phyloP scores from a whole-genome alignment of 1,284 basidiomycete genomes.

The Sutorius eximius region DNA sequence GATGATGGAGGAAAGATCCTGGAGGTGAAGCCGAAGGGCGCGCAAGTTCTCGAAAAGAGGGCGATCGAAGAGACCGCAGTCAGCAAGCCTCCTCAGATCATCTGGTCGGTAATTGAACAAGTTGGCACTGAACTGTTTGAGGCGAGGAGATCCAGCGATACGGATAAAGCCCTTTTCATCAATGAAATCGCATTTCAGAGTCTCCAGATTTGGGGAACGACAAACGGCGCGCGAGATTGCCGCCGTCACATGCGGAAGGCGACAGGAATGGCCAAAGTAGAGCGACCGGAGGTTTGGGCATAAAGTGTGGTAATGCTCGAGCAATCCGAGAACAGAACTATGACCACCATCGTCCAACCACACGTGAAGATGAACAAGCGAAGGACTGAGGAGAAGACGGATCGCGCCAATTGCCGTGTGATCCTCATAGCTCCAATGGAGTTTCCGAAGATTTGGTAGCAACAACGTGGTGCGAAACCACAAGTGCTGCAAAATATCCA shows the following conservation, averaged over 20 bases:
- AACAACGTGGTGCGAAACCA: slow-evolving; percentile 6
- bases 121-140: neutral
- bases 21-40: neutral
- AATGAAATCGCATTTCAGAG: neutral
- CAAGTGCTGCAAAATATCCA: slow-evolving; percentile 6
- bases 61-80: neutral
- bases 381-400: slow-evolving; percentile 14
- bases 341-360: neutral
- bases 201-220: neutral
- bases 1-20: slow-evolving; percentile 4
- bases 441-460: slow-evolving; percentile 16
- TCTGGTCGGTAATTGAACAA: neutral
- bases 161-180: slow-evolving; percentile 1
- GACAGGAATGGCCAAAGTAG: neutral
- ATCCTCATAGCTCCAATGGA: neutral
- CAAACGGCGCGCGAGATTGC: slow-evolving; percentile 11
- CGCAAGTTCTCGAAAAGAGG: slow-evolving; percentile 10
- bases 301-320: slow-evolving; percentile 6
- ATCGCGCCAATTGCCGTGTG: neutral
- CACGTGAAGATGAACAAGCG: slow-evolving; percentile 5
- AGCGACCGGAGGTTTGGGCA: slow-evolving; percentile 16
- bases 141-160: neutral
- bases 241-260: neutral
- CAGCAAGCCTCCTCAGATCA: neutral
- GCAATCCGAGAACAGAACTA: slow-evolving; percentile 1